Conservation (phyloP, 1,139 yeast species). For the Yamadazyma atlantica region DNA sequence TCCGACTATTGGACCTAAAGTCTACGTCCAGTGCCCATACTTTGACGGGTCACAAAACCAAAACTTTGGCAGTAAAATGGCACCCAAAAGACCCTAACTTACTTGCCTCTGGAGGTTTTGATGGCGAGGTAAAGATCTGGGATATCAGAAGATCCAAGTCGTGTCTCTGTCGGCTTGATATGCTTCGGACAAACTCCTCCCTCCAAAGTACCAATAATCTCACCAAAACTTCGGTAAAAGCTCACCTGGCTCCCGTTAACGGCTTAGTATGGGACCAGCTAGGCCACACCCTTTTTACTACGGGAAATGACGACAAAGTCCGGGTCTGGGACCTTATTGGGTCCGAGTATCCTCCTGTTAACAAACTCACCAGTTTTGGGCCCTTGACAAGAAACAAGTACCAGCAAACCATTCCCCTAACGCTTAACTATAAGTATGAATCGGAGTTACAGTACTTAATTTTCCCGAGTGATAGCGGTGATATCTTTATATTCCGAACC, state of each 20-base stretch:
- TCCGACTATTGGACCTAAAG: slow-evolving; percentile 70
- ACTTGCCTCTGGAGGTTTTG: slow-evolving; percentile 75
- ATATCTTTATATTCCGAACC: slow-evolving; percentile 62
- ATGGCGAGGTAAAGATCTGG: slow-evolving; percentile 71
- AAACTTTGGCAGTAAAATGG: slow-evolving; percentile 70
- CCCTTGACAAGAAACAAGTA: slow-evolving; percentile 71
- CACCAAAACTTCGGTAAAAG: slow-evolving; percentile 45
- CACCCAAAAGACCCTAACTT: slow-evolving; percentile 64
- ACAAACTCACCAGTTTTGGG: slow-evolving; percentile 72
- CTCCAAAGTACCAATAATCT: slow-evolving; percentile 23
- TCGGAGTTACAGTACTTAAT: slow-evolving; percentile 57
- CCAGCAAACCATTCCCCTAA: slow-evolving; percentile 47
- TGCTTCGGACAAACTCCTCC: slow-evolving; percentile 34
- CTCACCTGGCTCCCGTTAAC: slow-evolving; percentile 76
- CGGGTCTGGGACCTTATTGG: slow-evolving; percentile 69
- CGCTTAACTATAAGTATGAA: slow-evolving; percentile 45
- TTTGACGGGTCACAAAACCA: slow-evolving; percentile 62
- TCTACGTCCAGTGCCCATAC: slow-evolving; percentile 72
- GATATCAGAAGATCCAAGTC: slow-evolving; percentile 70
- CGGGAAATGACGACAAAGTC: slow-evolving; percentile 77
- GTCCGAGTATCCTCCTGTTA: slow-evolving; percentile 47
- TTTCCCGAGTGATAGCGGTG: slow-evolving; percentile 80
- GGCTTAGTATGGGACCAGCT: slow-evolving; percentile 68
- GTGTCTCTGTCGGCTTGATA: slow-evolving; percentile 62
- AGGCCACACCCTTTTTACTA: slow-evolving; percentile 59